phyloP scores from a whole-genome alignment of 768 basidiomycete species.

The Tricholomella constricta region DNA sequence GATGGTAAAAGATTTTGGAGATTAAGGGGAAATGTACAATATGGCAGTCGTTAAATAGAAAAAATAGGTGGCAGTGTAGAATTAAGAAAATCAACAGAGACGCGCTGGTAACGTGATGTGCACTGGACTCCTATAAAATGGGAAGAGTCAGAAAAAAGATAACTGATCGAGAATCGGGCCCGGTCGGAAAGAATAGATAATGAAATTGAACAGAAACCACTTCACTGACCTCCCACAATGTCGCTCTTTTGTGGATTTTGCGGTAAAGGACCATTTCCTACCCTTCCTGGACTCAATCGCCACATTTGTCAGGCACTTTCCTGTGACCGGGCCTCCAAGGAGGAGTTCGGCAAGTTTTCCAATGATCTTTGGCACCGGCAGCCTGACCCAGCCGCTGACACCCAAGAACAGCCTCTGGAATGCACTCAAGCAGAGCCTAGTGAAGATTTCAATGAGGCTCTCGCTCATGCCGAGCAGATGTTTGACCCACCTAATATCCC shows the following conservation, averaged over 20 bases:
- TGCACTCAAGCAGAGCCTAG: background rate
- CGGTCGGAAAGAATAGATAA: background rate
- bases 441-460: background rate
- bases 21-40: no score
- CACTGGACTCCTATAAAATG: background rate
- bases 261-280: slow-evolving; percentile 7
- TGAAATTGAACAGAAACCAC: background rate
- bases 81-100: background rate
- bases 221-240: background rate
- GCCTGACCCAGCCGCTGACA: background rate
- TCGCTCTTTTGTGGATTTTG: slow-evolving; percentile 4
- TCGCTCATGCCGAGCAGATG: background rate
- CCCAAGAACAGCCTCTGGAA: background rate
- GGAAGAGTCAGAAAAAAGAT: background rate
- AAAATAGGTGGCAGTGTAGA: background rate
- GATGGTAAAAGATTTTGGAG: background rate
- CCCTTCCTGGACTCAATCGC: background rate
- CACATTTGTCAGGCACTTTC: background rate
- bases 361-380: background rate
- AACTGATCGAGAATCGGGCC: background rate
- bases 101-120: background rate
- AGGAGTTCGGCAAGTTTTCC: background rate
- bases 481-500: background rate
- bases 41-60: background rate
- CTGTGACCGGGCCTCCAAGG: background rate